phyloP scores from a whole-genome alignment of 1,284 basidiomycete species.

The Singerocomus rubriflavus region DNA sequence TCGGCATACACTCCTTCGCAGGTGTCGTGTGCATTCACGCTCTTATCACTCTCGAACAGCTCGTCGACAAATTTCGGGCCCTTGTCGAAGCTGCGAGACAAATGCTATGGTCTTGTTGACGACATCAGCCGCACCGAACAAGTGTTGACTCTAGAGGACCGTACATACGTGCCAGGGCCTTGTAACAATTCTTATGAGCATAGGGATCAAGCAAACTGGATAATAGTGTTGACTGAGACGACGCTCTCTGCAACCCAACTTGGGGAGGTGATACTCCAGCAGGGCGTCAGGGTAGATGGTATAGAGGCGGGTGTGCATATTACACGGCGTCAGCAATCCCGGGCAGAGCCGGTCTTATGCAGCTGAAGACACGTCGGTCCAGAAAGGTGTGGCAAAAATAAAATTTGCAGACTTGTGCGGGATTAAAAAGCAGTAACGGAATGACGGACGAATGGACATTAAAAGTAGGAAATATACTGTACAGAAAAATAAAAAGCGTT shows the following conservation, averaged over 20 bases:
- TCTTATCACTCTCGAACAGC: slow-evolving; percentile 42
- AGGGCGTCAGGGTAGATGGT: slow-evolving; percentile 18
- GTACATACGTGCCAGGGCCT: slow-evolving; percentile 42
- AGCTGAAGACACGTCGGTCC: background rate
- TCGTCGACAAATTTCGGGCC: slow-evolving; percentile 67
- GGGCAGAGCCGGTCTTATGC: slow-evolving; percentile 2
- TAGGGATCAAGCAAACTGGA: background rate
- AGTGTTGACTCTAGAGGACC: background rate
- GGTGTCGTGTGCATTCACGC: slow-evolving; percentile 68
- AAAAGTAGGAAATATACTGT: slow-evolving; percentile 1
- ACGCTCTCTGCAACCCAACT: slow-evolving; percentile 40
- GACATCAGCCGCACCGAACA: slow-evolving; percentile 55
- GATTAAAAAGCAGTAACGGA: background rate
- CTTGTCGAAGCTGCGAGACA: slow-evolving; percentile 65
- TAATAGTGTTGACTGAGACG: slow-evolving; percentile 32
- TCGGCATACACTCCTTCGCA: slow-evolving; percentile 76
- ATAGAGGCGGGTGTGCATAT: background rate
- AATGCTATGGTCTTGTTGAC: slow-evolving; percentile 70
- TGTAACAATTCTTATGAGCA: slow-evolving; percentile 38
- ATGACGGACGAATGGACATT: background rate
- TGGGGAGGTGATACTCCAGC: slow-evolving; percentile 47
- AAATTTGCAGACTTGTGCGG: background rate
- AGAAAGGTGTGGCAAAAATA: slow-evolving; percentile 4
- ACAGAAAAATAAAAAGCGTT: background rate
- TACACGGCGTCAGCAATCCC: background rate